These are phyloP conservation scores for Leccinum disarticulatum DNA, from an alignment of 768 basidiomycete genomes.

Conservation along the genomic window DNA sequence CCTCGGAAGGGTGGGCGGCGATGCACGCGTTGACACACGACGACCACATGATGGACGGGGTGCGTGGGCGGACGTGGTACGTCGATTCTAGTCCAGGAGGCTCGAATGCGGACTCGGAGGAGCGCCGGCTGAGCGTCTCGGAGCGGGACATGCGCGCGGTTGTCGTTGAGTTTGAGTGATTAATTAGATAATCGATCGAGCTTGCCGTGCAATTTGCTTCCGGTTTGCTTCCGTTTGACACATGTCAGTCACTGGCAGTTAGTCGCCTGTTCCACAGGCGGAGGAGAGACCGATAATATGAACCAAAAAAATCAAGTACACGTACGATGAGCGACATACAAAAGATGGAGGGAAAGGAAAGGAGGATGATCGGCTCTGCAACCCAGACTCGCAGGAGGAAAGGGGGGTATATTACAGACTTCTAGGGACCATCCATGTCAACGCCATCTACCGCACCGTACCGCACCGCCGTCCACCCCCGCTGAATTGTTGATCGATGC, in stretches of 20 bases:
- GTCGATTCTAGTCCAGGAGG: not conserved
- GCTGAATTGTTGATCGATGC: not conserved
- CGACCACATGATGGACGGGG: conserved; percentile 12
- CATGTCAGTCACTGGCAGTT: not conserved
- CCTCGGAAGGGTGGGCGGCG: conserved; percentile 6
- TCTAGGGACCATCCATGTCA: not conserved
- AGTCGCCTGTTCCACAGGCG: no score
- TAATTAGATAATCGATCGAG: not conserved
- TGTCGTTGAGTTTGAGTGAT: conserved; percentile 15
- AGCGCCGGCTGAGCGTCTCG: not conserved
- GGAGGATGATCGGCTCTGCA: not conserved
- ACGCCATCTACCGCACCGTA: not conserved
- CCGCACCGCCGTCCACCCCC: not conserved
- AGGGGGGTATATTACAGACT: not conserved
- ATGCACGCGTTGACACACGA: conserved; percentile 4
- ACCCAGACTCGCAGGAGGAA: not conserved
- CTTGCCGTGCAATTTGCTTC: not conserved
- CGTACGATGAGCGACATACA: not conserved
- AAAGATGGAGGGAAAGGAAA: not conserved
- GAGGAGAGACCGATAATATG: not conserved
- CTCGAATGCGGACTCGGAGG: not conserved
- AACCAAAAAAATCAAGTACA: not conserved
- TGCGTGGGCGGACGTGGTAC: conserved; percentile 16
- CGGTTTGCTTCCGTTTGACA: not conserved
- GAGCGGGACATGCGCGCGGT: conserved; percentile 9